Base-by-base conservation (phyloP, 192 early-diverging fungal genomes). In the Phycomyces nitens region DNA sequence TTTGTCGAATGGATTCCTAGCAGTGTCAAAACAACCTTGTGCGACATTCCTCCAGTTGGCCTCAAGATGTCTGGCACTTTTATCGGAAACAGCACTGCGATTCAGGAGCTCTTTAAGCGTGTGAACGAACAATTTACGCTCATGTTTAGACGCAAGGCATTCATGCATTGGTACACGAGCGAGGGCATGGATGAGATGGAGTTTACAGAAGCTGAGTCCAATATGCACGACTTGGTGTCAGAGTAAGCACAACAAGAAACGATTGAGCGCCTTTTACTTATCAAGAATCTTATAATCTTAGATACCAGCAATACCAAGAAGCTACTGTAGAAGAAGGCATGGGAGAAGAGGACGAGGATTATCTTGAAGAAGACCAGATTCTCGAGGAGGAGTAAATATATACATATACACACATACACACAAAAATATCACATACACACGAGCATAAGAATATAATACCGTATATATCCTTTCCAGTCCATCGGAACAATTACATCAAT, bases 1-100 rank as follows among this genome's bases (percentile, higher is more conserved):
- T 97, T 97, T 76, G 90, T 95, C 38, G 92, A 95, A 77, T 97
- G 95, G 95, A 95, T 95, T 67, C 95, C 95, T 26, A 94, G 91
- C 84, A 91, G 87, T 77, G 89, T 92, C 76, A 93, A 97, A 85
- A 87, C 81, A 12, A 49, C 80, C 58, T 88, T 93, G 29, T 93
- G 91, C 68, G 91, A 92, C 56, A 90, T 93, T 67, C 88, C 92
- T 47, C 92, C 91, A 47, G 81, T 79, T 55, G 90, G 89, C 60
- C 83, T 92, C 65, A 88, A 88, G 63, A 92, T 94, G 92, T 92
- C 91, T 44, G 87, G 84, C 53, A 91, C 88, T 24, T 93, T 94
- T 71, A 88, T 94, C 73, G 92, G 89, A 50, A 94, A 94, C 80
- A 85, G 83, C 18, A 94, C 92, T 42, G 86, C 90, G 54, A 92